Evolutionary conservation across 1,139 yeast species (phyloP), one percentile per base, ranked within the genome.

Genomic region (Geotrichum bryndzae): DNA sequence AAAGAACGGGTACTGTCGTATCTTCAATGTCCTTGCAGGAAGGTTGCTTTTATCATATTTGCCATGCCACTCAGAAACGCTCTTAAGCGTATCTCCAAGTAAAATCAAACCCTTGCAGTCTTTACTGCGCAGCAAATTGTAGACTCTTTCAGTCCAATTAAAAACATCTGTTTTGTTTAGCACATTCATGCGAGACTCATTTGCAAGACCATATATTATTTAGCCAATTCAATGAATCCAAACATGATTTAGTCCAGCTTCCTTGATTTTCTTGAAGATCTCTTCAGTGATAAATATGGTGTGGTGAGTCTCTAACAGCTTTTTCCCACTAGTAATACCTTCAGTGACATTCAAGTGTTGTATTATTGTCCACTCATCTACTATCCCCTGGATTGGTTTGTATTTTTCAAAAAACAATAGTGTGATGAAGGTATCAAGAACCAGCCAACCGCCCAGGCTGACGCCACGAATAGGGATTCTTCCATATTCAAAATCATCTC

Each of bases 361-460:
- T 53, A 88, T 80, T 69, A 73, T 67, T 8, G 77, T 69, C 67
- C 69, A 74, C 60, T 75, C 77, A 61, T 75, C 77, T 7, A 72
- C 73, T 18, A 72, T 61, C 1, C 68, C 69, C 10, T 62, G 53
- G 51, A 58, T 53, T 7, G 38, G 27, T 29, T 66, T 64, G 63
- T 73, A 78, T 1, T 78, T 78, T 64, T 84, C 84, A 71, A 88
- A 91, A 64, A 89, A 75, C 1, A 92, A 85, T 1, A 97, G 96
- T 0, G 91, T 88, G 68, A 91, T 89, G 73, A 84, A 91, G 79
- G 87, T 77, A 74, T 91, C 97, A 54, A 90, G 76, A 1, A 90
- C 88, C 65, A 90, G 81, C 97, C 97, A 91, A 27, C 97, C 97
- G 53, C 97, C 97, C 29, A 91, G 76, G 69, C 89, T 90, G 55